Base-by-base conservation (phyloP, 805 yeast species). In the Ogataea zsoltii region DNA sequence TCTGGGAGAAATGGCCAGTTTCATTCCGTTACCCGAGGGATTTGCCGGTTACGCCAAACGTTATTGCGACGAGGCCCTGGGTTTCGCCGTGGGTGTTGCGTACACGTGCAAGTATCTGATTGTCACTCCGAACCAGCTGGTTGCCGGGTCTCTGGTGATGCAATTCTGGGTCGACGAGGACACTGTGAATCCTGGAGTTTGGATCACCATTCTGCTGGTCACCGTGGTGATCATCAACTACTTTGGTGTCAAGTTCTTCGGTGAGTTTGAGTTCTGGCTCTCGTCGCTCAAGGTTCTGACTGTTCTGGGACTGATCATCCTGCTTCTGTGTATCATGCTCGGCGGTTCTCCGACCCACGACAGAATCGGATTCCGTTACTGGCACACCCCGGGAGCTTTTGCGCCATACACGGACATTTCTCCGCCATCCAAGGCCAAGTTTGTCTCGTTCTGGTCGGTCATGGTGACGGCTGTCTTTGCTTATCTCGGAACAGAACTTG, bases 311-410 rank as follows among this genome's bases (percentile, higher is more conserved):
- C 70, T 86, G 38, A 84, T 87, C 46, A 49, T 87, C 13, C 63
- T 84, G 41, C 69, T 85, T 42, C 74, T 85, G 52, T 67, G 82
- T 46, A 76, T 86, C 49, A 83, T 85, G 68, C 69, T 82, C 45
- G 96, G 96, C 48, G 96, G 94, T 44, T 87, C 82, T 23, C 91
- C 92, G 51, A 72, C 74, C 34, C 83, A 82, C 56, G 89, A 85
- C 55, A 75, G 92, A 64, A 54, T 70, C 57, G 67, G 70, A 7
- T 69, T 69, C 52, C 61, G 66, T 44, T 73, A 72, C 55, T 76
- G 80, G 79, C 60, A 61, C 41, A 42, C 66, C 36, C 72, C 72
- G 2, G 75, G 75, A 16, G 69, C 75, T 1, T 69, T 73, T 55
- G 67, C 64, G 14, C 62, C 74, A 17, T 58, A 72, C 49, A 69